Evolutionary conservation across 108 stramenopile genomes (phyloP).

Genomic region (Nitzschia sp.): DNA sequence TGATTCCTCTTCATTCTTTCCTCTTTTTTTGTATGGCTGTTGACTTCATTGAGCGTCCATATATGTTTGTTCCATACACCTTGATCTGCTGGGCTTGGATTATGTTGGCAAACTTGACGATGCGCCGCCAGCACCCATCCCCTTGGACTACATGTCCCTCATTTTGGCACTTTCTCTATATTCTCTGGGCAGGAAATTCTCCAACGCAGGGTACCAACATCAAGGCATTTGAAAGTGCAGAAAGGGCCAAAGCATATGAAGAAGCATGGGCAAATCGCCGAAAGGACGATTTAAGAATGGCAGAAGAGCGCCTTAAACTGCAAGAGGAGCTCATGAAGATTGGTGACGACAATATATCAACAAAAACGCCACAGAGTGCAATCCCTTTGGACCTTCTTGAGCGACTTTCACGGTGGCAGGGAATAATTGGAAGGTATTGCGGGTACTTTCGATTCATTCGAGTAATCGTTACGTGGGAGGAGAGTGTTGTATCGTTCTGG

Average conservation of each 20-base stretch:
- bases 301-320: constrained; percentile 43
- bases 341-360: constrained; percentile 50
- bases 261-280: constrained; percentile 18
- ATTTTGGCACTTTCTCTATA: constrained; percentile 53
- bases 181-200: constrained; percentile 25
- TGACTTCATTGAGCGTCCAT: constrained; percentile 61
- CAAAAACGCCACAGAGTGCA: constrained; percentile 6
- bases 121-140: constrained; percentile 62
- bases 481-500: constrained; percentile 65
- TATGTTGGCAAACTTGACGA: constrained; percentile 62
- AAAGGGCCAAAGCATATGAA: constrained; percentile 32
- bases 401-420: constrained; percentile 38
- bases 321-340: constrained; percentile 43
- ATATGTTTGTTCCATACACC: constrained; percentile 56
- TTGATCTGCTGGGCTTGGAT: constrained; percentile 62
- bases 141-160: constrained; percentile 68
- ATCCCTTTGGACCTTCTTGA: constrained; percentile 35
- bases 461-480: constrained; percentile 65
- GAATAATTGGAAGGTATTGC: constrained; percentile 37
- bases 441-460: constrained; percentile 39
- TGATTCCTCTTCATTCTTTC: constrained; percentile 68
- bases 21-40: constrained; percentile 49
- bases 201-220: constrained; percentile 14
- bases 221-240: constrained; percentile 35
- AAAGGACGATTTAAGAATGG: constrained; percentile 27